phyloP scores from a whole-genome alignment of 352 stramenopile species.

The Albugo laibachii region DNA sequence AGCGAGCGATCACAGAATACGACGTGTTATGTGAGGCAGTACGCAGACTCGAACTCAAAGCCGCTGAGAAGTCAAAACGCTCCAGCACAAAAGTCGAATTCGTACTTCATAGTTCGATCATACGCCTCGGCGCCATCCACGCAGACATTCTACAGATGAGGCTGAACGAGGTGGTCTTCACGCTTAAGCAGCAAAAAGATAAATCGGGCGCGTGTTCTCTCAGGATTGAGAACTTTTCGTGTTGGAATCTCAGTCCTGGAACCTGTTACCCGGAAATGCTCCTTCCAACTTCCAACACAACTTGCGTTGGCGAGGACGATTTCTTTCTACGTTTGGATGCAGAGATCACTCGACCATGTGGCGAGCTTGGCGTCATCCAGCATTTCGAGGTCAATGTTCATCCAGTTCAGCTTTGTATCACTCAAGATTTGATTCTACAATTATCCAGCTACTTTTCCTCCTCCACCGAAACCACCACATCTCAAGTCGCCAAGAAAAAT shows the following conservation, averaged over 20 bases:
- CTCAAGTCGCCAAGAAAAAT: no score
- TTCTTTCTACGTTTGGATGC: constrained; percentile 54
- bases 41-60: no score
- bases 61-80: no score
- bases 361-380: constrained; percentile 37
- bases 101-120: constrained; percentile 23
- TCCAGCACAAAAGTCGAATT: constrained; percentile 13
- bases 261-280: constrained; percentile 60
- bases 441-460: constrained; percentile 36
- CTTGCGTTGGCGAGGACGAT: constrained; percentile 33
- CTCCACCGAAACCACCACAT: constrained; percentile 3
- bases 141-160: constrained; percentile 35
- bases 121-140: constrained; percentile 34
- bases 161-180: constrained; percentile 24
- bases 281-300: constrained; percentile 15
- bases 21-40: no score
- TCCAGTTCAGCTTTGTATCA: constrained; percentile 69
- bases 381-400: constrained; percentile 77
- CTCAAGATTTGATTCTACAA: constrained; percentile 55
- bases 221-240: constrained; percentile 32
- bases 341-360: constrained; percentile 39
- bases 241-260: constrained; percentile 38
- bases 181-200: constrained; percentile 50
- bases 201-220: constrained; percentile 39
- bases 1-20: no score